Evolutionary conservation across 345 rosid species (phyloP), one percentile per base, ranked within the genome.

Genomic region (Limnanthes douglasii): DNA sequence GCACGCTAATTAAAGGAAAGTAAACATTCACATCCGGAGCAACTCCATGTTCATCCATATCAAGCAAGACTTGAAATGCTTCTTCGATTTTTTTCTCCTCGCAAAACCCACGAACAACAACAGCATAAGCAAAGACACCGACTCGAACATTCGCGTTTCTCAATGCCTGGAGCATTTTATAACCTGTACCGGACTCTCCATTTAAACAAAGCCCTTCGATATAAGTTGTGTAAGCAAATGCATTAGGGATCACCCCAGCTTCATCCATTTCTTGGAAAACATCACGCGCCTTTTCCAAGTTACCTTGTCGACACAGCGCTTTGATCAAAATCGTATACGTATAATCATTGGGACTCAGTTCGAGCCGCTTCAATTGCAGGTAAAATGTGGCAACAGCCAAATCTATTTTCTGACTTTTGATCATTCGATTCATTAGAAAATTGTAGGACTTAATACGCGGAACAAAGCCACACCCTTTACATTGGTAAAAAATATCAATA

Each of bases 171-270:
- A 86, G 59, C 35, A 61, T 13, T 45, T 50, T 32, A 53, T 54
- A 42, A 32, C 78, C 97, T 10, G 25, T 10, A 11, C 47, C 65
- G 1, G 80, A 46, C 50, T 22, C 45, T n/a, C 48, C 35, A 54
- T 62, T 59, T 33, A 29, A 24, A 50, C 93, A 75, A 37, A 82
- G 75, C 24, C 85, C 93, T 63, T 73, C 72, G 3, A 82, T 67
- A 35, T 47, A 75, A 21, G 79, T 60, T 2, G 51, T 42, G 52
- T 61, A 73, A 36, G 69, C 65, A 67, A 62, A 75, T 31, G 53
- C 45, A 34, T 31, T 61, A 5, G 72, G 37, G 15, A 36, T 48
- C 6, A 72, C 50, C 18, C 67, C 59, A 20, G 46, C 54, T 58
- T 51, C 61, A 15, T 56, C 69, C 75, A 75, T 59, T 38, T 64